phyloP scores from a whole-genome alignment of 2,329 filamentous ascomycete species.

The Graphilbum sp. region DNA sequence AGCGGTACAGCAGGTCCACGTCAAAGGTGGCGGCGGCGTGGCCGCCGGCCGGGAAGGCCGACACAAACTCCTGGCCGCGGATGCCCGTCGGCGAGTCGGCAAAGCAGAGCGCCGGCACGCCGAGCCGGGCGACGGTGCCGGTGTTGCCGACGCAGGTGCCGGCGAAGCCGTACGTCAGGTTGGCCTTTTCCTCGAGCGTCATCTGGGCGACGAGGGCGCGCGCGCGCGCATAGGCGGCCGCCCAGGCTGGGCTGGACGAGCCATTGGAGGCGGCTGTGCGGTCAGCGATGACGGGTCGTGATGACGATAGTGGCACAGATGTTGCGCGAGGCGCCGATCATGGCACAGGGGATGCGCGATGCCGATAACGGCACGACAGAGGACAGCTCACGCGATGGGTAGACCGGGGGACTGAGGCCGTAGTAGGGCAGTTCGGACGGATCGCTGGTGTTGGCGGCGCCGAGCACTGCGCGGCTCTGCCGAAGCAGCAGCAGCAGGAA shows the following conservation, averaged over 20 bases:
- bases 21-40: conserved; percentile 62
- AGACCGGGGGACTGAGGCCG: conserved; percentile 18
- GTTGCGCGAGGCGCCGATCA: too few species aligned
- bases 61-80: conserved; percentile 47
- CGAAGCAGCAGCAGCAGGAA: background rate
- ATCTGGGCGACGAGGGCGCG: conserved; percentile 48
- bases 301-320: too few species aligned
- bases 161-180: conserved; percentile 50
- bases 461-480: too few species aligned
- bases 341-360: too few species aligned
- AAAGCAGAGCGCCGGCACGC: conserved; percentile 44
- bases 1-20: conserved; percentile 44
- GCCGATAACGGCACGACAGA: too few species aligned
- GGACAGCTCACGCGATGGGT: conserved; percentile 18
- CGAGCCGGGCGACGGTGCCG: conserved; percentile 34
- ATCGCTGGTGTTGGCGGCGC: too few species aligned
- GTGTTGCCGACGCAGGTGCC: conserved; percentile 28
- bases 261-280: background rate
- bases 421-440: conserved; percentile 16
- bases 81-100: conserved; percentile 59
- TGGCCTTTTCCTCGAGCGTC: conserved; percentile 58
- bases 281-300: too few species aligned
- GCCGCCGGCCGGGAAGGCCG: conserved; percentile 55
- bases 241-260: conserved; percentile 26
- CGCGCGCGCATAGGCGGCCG: conserved; percentile 45